Base-by-base conservation (phyloP, 495 filamentous ascomycete species). In the Hapsidospora chrysogenum region DNA sequence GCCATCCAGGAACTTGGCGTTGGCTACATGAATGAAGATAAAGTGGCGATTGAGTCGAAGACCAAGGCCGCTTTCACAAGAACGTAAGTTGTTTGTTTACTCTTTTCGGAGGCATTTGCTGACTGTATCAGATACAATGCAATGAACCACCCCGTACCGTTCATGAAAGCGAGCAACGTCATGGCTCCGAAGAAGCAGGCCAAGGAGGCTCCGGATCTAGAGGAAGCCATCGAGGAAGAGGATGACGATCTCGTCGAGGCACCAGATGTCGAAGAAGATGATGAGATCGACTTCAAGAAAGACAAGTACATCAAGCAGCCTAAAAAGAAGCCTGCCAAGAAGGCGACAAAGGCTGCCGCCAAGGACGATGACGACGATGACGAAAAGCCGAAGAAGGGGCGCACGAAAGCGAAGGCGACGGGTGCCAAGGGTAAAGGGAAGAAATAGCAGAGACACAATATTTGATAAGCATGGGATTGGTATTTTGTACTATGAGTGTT, bases 281-380 rank as follows among this genome's bases (percentile, higher is more conserved):
- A 84, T 16, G 71, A 78, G 34, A 52, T 74, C 26, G 85, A 94
- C 49, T 51, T 96, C 17, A 80, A 75, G 46, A 94, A 89, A 52
- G 92, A 96, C 52, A 96, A 95, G 51, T 95, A 93, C 53, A 82
- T 95, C 51, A 92, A 87, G 55, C 64, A 75, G 48, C 80, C 85
- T 8, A 94, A 92, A 63, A 70, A 66, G 48, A 42, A 47, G 17
- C 50, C 56, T n/a, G 51, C 54, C 28, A 70, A 61, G 43, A 79
- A 72, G 41, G 57, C 53, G 16, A 39, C 51, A 35, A 83, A 80
- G 60, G 53, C 54, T 30, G 54, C 60, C 1, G 67, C 67, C 42
- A 70, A 69, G 33, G 50, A 49, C 23, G 57, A 56, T 15, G 57
- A 55, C 10, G 54, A 54, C 17, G 67, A 70, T 9, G 58, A 60